Evolutionary conservation across 495 filamentous ascomycete species (phyloP).

Genomic region (Penicillium pulvis): DNA sequence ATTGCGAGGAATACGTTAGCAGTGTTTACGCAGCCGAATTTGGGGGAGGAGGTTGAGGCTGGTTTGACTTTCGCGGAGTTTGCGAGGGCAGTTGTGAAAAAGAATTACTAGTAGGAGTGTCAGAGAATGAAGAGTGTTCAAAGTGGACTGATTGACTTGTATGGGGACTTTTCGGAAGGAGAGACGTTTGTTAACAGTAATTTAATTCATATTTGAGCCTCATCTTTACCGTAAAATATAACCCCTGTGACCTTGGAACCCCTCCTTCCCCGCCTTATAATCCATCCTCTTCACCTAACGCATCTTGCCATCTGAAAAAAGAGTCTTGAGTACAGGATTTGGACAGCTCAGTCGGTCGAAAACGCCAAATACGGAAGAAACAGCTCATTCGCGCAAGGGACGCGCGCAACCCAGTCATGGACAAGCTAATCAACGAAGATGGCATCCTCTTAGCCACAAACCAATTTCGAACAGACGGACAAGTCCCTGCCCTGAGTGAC

Average conservation of each 20-base stretch:
- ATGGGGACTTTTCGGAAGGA: too few relatives aligned
- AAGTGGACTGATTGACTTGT: too few relatives aligned
- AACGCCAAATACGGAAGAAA: too few relatives aligned
- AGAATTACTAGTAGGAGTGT: conserved; percentile 57
- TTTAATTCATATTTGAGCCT: too few relatives aligned
- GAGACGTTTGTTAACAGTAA: too few relatives aligned
- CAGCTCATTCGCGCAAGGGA: neutral
- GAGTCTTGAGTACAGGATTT: too few relatives aligned
- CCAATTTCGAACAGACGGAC: conserved; percentile 14
- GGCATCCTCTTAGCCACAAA: conserved; percentile 13
- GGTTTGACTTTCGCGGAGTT: conserved; percentile 84
- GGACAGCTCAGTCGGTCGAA: too few relatives aligned
- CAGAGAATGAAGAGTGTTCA: too few relatives aligned
- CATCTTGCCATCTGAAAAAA: neutral
- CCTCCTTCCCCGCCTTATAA: too few relatives aligned
- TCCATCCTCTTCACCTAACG: too few relatives aligned
- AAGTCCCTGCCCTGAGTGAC: conserved; percentile 10
- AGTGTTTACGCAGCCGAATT: conserved; percentile 95
- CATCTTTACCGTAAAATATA: neutral
- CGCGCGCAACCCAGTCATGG: neutral
- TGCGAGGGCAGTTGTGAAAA: conserved; percentile 78
- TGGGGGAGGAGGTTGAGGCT: conserved; percentile 78
- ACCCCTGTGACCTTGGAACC: neutral
- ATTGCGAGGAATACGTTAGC: conserved; percentile 92
- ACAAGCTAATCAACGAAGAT: neutral